Evolutionary conservation across 805 yeast genomes (phyloP), one percentile per base, ranked within the genome.

Genomic region (Cephaloascus albidus): DNA sequence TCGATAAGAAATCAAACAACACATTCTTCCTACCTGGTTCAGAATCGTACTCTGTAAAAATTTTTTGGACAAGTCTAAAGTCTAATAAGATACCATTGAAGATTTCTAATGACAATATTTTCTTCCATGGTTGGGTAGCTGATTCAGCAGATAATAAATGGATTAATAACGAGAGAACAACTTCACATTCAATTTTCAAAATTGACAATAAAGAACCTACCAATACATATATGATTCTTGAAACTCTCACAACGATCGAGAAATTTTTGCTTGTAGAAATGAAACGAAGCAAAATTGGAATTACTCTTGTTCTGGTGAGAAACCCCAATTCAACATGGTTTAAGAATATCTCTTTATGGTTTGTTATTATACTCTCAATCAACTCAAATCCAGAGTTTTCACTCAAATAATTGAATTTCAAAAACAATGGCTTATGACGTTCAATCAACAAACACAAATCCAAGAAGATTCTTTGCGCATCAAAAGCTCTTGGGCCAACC

Each of bases 341-440:
- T 15, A 68, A 55, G 51, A 90, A 85, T 3, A 78, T 50, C 0
- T 51, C 44, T 15, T 67, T 63, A 50, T 87, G 87, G 52, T 78
- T 79, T 12, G 78, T 69, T 26, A 93, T 58, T 3, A 89, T 70
- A 41, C 82, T 82, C 58, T 93, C 97, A 18, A 93, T 56, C 20
- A 90, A 70, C 52, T 90, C 98, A 38, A 93, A 71, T 0, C 87
- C 86, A 42, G 87, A 70, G 36, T 77, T 71, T 57, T 81, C 74
- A 35, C 84, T 68, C 27, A 82, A 52, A 40, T 70, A 61, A 37
- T 65, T 59, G 48, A 77, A 57, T 42, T 72, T 72, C 40, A 87
- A 56, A 45, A 75, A 78, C 1, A 55, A 43, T 0, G 87, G 78
- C 26, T 67, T 63, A 42, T 72, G 77, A 41, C 70, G 74, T 38